Percentiles rank a stretch among this genome's conserved stretches.
Evolutionary conservation across 257 asterid genomes (phyloP).

Genomic region (Rehmannia glutinosa): DNA sequence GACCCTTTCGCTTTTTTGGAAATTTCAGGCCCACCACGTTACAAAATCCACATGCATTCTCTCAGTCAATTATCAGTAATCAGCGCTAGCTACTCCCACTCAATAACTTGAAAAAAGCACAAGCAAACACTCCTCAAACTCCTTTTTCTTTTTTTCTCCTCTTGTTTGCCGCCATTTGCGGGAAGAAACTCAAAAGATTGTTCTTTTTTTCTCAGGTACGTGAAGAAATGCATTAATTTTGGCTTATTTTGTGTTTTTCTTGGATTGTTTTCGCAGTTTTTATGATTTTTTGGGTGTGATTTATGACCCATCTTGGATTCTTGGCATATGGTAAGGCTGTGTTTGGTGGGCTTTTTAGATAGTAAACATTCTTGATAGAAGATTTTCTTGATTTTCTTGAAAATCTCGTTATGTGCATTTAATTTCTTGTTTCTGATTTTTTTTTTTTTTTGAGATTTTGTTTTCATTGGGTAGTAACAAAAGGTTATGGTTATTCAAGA

Average conservation of each 20-base stretch:
- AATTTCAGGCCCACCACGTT: constrained; percentile 36
- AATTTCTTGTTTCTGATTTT: not conserved
- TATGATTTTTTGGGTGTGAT: not conserved
- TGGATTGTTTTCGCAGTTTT: not conserved
- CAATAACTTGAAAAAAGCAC: constrained; percentile 34
- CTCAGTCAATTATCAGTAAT: constrained; percentile 24
- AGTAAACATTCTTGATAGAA: too few relatives aligned
- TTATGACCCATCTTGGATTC: constrained; percentile 7
- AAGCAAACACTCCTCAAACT: constrained; percentile 11
- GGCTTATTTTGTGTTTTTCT: constrained; percentile 9
- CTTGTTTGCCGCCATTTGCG: constrained; percentile 36
- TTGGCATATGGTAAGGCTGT: constrained; percentile 2
- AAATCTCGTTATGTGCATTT: not conserved
- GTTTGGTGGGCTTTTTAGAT: not conserved
- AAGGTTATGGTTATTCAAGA: not conserved
- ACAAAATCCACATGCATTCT: constrained; percentile 36
- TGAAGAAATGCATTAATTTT: not conserved
- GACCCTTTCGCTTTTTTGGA: not conserved
- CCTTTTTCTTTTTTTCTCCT: not conserved
- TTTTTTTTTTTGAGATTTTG: not conserved
- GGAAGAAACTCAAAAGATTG: constrained; percentile 26
- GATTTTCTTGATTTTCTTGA: not conserved
- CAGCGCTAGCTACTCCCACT: constrained; percentile 33
- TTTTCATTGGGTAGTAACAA: not conserved
- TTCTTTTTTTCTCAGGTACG: constrained; percentile 23